A percentile compares a stretch with the other conserved stretches of the same genome.
Conservation (phyloP, 2,329 filamentous ascomycete species). For the Calonectria montana region DNA sequence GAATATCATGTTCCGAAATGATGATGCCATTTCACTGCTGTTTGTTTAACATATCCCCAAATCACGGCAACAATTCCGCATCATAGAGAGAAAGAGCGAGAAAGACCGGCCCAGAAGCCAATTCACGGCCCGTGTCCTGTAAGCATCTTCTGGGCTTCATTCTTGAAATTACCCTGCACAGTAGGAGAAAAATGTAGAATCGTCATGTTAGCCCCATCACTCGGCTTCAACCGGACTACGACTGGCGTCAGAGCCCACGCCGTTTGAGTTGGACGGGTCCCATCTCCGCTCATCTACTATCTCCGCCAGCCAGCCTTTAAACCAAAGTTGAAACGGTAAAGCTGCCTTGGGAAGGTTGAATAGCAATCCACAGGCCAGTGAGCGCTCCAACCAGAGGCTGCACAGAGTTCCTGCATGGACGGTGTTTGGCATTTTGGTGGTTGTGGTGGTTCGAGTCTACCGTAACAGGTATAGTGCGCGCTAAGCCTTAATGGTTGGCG, state of each 20-base stretch:
- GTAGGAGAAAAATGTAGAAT: background rate
- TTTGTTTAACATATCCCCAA: background rate
- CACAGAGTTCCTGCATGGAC: slow-evolving; percentile 39
- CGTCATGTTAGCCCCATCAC: slow-evolving; percentile 5
- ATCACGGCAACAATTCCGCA: slow-evolving; percentile 1
- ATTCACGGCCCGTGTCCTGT: background rate
- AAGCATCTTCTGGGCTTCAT: background rate
- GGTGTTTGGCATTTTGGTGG: slow-evolving; percentile 27
- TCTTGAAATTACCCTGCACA: background rate
- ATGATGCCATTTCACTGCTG: background rate
- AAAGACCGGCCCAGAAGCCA: background rate
- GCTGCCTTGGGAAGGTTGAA: slow-evolving; percentile 34
- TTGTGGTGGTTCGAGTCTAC: slow-evolving; percentile 32
- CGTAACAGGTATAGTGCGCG: slow-evolving; percentile 34
- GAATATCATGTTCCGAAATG: background rate
- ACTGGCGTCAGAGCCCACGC: slow-evolving; percentile 36
- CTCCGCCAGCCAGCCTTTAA: slow-evolving; percentile 17
- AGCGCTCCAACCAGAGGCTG: slow-evolving; percentile 33
- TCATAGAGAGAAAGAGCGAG: background rate
- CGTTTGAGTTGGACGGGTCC: slow-evolving; percentile 34
- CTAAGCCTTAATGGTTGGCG: slow-evolving; percentile 36
- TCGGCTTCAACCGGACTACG: slow-evolving; percentile 18
- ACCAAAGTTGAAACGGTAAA: slow-evolving; percentile 34
- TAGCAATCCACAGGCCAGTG: slow-evolving; percentile 30
- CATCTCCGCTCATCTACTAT: slow-evolving; percentile 31